phyloP scores from a whole-genome alignment of 371 early-diverging fungal species.

The Entomophthora muscae region DNA sequence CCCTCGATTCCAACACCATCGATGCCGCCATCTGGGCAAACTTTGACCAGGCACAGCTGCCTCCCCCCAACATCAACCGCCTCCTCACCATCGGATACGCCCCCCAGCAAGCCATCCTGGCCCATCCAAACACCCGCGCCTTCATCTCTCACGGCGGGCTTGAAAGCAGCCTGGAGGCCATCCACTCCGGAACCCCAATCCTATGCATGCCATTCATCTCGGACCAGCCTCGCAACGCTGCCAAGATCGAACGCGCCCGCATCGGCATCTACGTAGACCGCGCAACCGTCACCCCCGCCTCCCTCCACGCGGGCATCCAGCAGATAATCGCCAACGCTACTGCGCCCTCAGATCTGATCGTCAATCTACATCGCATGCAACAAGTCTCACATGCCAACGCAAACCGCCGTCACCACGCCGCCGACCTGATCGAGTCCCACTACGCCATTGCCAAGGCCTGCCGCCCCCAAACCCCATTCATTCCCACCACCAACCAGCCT shows the following conservation, averaged over 20 bases:
- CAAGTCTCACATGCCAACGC: background rate
- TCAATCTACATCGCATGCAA: background rate
- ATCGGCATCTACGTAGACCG: background rate
- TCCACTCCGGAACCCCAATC: conserved; percentile 5
- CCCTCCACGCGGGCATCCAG: background rate
- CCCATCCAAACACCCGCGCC: background rate
- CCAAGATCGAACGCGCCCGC: background rate
- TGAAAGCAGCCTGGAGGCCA: background rate
- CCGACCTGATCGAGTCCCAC: background rate
- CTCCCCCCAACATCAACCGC: too few relatives aligned
- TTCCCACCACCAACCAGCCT: too few relatives aligned
- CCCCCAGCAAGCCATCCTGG: conserved; percentile 4
- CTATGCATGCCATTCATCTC: background rate
- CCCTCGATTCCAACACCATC: background rate
- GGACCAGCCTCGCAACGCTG: conserved; percentile 8
- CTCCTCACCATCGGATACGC: too few relatives aligned
- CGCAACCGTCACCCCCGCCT: too few relatives aligned
- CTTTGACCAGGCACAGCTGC: too few relatives aligned
- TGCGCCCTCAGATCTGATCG: background rate
- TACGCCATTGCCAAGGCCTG: background rate
- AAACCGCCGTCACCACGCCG: background rate
- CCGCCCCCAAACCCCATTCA: background rate
- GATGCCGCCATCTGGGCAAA: too few relatives aligned
- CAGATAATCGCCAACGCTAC: background rate
- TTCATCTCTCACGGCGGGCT: conserved; percentile 9